These are phyloP conservation scores for Petasospora rhodanensis DNA, from an alignment of 1,139 yeast species.

Conservation along the genomic window DNA sequence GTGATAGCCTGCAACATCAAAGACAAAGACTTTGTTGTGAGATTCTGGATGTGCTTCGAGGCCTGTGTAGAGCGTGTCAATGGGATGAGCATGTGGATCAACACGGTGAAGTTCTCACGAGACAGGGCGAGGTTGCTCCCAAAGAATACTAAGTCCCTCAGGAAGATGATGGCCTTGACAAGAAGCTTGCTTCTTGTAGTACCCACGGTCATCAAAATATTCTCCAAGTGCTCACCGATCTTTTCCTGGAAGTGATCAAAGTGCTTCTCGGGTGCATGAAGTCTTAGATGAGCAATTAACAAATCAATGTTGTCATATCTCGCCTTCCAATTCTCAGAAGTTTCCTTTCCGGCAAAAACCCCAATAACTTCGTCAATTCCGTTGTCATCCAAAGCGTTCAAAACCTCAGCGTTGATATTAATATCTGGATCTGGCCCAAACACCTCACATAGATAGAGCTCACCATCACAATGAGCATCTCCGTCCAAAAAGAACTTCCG, in stretches of 20 bases:
- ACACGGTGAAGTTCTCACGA: conserved; percentile 11
- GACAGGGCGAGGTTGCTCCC: conserved; percentile 14
- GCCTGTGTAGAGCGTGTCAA: conserved; percentile 20
- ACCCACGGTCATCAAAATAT: conserved; percentile 12
- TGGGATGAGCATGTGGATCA: conserved; percentile 21
- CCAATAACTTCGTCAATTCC: conserved; percentile 12
- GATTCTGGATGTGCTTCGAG: conserved; percentile 11
- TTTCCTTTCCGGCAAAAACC: conserved; percentile 16
- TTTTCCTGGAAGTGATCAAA: conserved; percentile 13
- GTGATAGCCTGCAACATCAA: conserved; percentile 23
- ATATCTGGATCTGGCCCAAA: conserved; percentile 22
- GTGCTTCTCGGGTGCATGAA: conserved; percentile 12
- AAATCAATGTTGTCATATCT: conserved; percentile 15
- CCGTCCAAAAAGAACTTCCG: conserved; percentile 5
- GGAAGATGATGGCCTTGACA: conserved; percentile 18
- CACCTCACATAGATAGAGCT: conserved; percentile 20
- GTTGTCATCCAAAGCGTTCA: conserved; percentile 5
- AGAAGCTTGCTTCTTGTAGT: conserved; percentile 19
- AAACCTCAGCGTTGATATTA: conserved; percentile 3
- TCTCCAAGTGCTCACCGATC: conserved; percentile 14
- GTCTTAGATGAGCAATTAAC: conserved; percentile 19
- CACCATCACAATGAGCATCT: conserved; percentile 4
- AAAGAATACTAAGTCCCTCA: conserved; percentile 22
- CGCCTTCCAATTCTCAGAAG: conserved; percentile 21
- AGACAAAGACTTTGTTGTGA: conserved; percentile 22